Percentiles rank a stretch among this genome's conserved stretches.
Evolutionary conservation across 306 rosid genomes (phyloP).

Genomic region (Malus fusca): DNA sequence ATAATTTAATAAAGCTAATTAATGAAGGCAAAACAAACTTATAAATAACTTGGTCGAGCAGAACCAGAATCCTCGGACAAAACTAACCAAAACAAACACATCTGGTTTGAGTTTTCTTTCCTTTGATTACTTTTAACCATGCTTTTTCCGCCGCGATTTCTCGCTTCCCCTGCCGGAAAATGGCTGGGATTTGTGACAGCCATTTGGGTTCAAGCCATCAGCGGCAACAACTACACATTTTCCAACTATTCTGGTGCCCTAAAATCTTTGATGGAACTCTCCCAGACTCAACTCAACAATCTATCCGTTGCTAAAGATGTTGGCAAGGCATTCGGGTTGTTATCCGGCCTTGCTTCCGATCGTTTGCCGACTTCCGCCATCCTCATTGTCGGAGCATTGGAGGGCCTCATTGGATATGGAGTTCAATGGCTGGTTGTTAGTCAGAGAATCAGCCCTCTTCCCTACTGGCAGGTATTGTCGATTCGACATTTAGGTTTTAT

Average conservation of each 20-base stretch:
- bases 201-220: conserved; percentile 44
- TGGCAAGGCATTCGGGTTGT: conserved; percentile 44
- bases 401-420: conserved; percentile 39
- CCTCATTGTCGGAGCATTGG: conserved; percentile 33
- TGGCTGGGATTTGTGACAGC: conserved; percentile 47
- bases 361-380: conserved; percentile 19
- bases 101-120: neutral
- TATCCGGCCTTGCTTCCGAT: conserved; percentile 41
- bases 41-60: conserved; percentile 10
- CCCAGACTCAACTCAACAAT: conserved; percentile 39
- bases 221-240: conserved; percentile 43
- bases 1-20: neutral
- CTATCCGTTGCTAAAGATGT: conserved; percentile 45
- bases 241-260: conserved; percentile 34
- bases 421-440: conserved; percentile 42
- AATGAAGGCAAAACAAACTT: conserved; percentile 2
- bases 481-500: neutral
- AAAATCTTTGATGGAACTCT: conserved; percentile 32
- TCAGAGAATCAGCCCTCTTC: conserved; percentile 24
- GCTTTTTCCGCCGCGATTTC: neutral
- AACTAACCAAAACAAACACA: neutral
- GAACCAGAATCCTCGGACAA: neutral
- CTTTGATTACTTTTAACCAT: neutral
- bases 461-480: conserved; percentile 37
- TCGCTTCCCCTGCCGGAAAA: conserved; percentile 14